Base-by-base conservation (phyloP, 1,284 basidiomycete genomes). In the Marasmius sp. region DNA sequence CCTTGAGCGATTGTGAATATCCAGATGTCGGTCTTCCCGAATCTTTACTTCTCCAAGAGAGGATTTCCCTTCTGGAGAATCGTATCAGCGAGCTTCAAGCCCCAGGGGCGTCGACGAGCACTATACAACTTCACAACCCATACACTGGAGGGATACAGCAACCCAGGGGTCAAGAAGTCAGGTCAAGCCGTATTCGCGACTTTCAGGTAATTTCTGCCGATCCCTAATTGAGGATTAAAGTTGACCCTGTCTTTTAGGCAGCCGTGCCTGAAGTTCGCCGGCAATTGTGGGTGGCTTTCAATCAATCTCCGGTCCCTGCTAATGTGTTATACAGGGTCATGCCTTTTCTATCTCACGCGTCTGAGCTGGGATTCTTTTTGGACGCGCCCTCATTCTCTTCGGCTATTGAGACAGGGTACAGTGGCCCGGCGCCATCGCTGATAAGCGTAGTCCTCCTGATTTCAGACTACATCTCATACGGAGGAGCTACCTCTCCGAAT, bases 311-410 rank as follows among this genome's bases (percentile, higher is more conserved):
- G 38, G 6, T 34, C 33, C 54, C 16, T 37, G 51, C 37, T 22
- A 37, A 51, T 8, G 39, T 16, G 16, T n/a, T 34, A 11, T 52
- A 45, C 53, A 79, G 78, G 22, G 58, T 78, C 50, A 65, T 74
- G 51, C 61, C 62, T 2, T 79, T 79, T 61, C 67, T 78, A 11
- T 66, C 68, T 39, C 70, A 72, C 57, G 69, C 73, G 4, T 61
- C 65, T 6, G 73, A 76, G 20, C 67, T 77, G 55, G 77, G 77
- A 1, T 79, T 80, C 62, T 80, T 80, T 64, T 64, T 79, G 12
- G 71, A 78, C 54, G 55, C 68, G 3, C 61, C 67, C 4, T 70
- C 70, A 11, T 75, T 78, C 49, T 55, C 47, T 51, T 63, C 62
- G 20, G 11, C 58, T 50, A 52, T 18, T 36, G 58, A 33, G 33